Evolutionary conservation across 306 rosid genomes (phyloP), one percentile per base, ranked within the genome.

Genomic region (Prunus fruticosa): DNA sequence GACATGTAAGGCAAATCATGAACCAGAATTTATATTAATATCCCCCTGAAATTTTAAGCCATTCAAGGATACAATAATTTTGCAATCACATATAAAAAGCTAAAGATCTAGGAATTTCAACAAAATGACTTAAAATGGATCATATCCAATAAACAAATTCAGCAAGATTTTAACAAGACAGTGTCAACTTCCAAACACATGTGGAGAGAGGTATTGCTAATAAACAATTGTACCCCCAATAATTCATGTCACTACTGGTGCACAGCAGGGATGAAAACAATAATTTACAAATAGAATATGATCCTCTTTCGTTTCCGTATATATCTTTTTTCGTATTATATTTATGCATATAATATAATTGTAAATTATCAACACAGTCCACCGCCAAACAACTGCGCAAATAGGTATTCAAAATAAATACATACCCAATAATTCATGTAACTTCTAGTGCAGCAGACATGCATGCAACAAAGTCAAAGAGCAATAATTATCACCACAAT

Each of bases 361-460:
- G 58, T 2, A 18, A 18, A 6, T 15, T 18, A 18, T 15, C 1
- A 52, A 30, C 50, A 32, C 13, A 11, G 34, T 12, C 64, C 75
- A 51, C 20, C 27, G 15, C 27, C 61, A 30, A 54, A 54, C 64
- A 71, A 51, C 53, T 71, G 62, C 20, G 62, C 28, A 56, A 25
- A 56, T 2, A 19, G 64, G 20, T 30, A 20, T 15, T 53, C 34
- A 32, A 52, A 71, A 53, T 56, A 56, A 56, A 71, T 20, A 71
- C 20, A 32, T n/a, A 53, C 75, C 47, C 75, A 53, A 71, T n/a
- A 71, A 71, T 71, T 32, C 64, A 71, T n/a, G 11, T 1, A 51
- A n/a, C 6, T 19, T 18, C 14, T 8, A 32, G 64, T 32, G 54
- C 32, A 53, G 19, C 75, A 71, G 32, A 8, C 45, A 58, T 58